Evolutionary conservation across 345 rosid species (phyloP).

Genomic region (Draba incana): DNA sequence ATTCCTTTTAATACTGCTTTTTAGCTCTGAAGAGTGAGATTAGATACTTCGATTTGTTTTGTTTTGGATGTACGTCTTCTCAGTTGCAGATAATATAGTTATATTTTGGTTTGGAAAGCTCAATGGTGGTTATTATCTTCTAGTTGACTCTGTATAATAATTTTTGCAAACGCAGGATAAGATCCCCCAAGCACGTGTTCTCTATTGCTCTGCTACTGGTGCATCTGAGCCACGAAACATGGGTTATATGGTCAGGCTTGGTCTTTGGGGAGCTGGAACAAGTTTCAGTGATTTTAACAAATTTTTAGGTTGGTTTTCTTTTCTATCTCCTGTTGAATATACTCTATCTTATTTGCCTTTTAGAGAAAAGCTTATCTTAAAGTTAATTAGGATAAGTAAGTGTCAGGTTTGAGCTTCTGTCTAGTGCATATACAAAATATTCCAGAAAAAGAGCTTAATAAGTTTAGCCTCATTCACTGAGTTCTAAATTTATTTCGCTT

Average conservation of each 20-base stretch:
- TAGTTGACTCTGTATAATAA: constrained; percentile 35
- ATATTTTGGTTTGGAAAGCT: constrained; percentile 7
- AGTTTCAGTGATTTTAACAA: constrained; percentile 71
- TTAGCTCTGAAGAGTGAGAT: constrained; percentile 13
- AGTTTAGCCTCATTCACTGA: constrained; percentile 1
- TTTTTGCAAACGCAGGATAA: constrained; percentile 70
- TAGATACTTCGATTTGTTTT: constrained; percentile 15
- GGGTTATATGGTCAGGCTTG: constrained; percentile 99
- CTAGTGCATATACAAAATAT: constrained; percentile 14
- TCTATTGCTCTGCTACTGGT: constrained; percentile 99
- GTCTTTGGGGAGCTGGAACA: constrained; percentile 99
- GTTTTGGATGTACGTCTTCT: constrained; percentile 24
- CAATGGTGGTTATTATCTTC: constrained; percentile 22
- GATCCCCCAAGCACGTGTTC: constrained; percentile 91
- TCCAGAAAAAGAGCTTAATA: constrained; percentile 11
- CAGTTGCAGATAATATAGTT: constrained; percentile 30
- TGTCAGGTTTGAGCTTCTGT: constrained; percentile 13
- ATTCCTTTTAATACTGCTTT: constrained; percentile 5
- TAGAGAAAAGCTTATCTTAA: constrained; percentile 11
- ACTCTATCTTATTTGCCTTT: constrained; percentile 12
- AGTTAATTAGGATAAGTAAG: constrained; percentile 11
- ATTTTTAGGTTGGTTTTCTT: constrained; percentile 61
- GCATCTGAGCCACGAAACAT: constrained; percentile 99
- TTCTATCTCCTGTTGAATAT: constrained; percentile 16
- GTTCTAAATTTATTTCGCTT: constrained; percentile 10